These are phyloP conservation scores for Zymoseptoria brevis DNA, from an alignment of 2,329 filamentous ascomycete species.

Conservation along the genomic window DNA sequence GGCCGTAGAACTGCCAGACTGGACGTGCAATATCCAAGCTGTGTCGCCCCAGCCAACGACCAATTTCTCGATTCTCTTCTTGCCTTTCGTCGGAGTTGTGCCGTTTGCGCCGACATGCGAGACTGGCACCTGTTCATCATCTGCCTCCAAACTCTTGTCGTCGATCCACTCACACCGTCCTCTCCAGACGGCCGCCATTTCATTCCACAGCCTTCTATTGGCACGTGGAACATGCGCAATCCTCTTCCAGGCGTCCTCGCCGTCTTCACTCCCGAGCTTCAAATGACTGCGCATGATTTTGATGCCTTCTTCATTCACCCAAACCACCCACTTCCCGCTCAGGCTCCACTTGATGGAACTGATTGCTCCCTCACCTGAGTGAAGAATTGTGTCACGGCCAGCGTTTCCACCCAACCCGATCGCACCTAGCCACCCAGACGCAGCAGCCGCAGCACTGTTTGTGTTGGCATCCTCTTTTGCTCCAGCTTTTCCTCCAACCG, in stretches of 20 bases:
- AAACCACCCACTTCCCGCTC: slow-evolving; percentile 84
- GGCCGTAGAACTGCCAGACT: slow-evolving; percentile 58
- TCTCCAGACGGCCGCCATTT: slow-evolving; percentile 95
- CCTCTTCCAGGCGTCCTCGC: slow-evolving; percentile 85
- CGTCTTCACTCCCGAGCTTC: slow-evolving; percentile 65
- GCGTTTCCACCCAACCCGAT: slow-evolving; percentile 68
- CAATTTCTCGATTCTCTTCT: slow-evolving; percentile 57
- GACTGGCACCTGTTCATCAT: slow-evolving; percentile 42
- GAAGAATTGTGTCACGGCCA: slow-evolving; percentile 77
- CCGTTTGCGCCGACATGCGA: slow-evolving; percentile 24
- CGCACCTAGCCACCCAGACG: slow-evolving; percentile 79
- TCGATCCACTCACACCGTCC: slow-evolving; percentile 89
- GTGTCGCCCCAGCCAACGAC: slow-evolving; percentile 93
- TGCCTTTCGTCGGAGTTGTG: slow-evolving; percentile 15
- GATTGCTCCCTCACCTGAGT: slow-evolving; percentile 86
- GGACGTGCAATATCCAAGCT: slow-evolving; percentile 91
- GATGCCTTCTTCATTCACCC: slow-evolving; percentile 94
- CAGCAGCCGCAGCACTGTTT: slow-evolving; percentile 70
- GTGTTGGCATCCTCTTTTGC: slow-evolving; percentile 79
- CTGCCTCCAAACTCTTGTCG: slow-evolving; percentile 65
- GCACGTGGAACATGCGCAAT: slow-evolving; percentile 89
- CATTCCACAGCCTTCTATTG: slow-evolving; percentile 80
- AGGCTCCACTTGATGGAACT: slow-evolving; percentile 91
- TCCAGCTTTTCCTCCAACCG: slow-evolving; percentile 69
- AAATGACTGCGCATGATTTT: slow-evolving; percentile 94